Evolutionary conservation across 179 eudicot species (phyloP).

Genomic region (Amaranthus tricolor): DNA sequence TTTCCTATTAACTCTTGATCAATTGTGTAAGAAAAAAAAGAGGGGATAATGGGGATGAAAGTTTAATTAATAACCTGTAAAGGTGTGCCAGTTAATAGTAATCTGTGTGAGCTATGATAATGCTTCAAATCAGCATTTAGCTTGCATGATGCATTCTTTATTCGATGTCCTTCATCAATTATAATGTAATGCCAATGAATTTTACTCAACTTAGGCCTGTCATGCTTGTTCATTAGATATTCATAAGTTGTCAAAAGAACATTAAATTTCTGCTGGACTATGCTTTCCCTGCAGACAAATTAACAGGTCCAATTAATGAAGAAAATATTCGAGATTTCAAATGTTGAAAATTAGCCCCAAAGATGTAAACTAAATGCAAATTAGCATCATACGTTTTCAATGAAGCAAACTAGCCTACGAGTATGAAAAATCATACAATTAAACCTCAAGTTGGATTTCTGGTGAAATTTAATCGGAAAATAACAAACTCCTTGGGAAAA

Average conservation of each 20-base stretch:
- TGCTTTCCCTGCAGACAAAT: constrained; percentile 64
- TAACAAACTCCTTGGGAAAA: too few species aligned
- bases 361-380: too few species aligned
- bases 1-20: not conserved
- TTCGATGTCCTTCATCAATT: constrained; percentile 98
- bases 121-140: constrained; percentile 93
- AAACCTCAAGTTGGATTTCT: too few species aligned
- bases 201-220: constrained; percentile 93
- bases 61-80: constrained; percentile 57
- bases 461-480: too few species aligned
- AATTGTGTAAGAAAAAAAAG: not conserved
- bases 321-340: not conserved
- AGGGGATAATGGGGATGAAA: not conserved
- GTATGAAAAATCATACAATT: too few species aligned
- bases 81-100: constrained; percentile 97
- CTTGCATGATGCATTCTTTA: constrained; percentile 99
- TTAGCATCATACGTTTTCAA: too few species aligned
- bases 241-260: constrained; percentile 96
- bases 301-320: constrained; percentile 7
- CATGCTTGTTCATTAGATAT: constrained; percentile 99
- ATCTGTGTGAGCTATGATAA: constrained; percentile 89
- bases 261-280: constrained; percentile 86
- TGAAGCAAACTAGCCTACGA: too few species aligned
- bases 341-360: too few species aligned
- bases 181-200: constrained; percentile 93